Base-by-base conservation (phyloP, 345 rosid genomes). In the Trapa bicornis region DNA sequence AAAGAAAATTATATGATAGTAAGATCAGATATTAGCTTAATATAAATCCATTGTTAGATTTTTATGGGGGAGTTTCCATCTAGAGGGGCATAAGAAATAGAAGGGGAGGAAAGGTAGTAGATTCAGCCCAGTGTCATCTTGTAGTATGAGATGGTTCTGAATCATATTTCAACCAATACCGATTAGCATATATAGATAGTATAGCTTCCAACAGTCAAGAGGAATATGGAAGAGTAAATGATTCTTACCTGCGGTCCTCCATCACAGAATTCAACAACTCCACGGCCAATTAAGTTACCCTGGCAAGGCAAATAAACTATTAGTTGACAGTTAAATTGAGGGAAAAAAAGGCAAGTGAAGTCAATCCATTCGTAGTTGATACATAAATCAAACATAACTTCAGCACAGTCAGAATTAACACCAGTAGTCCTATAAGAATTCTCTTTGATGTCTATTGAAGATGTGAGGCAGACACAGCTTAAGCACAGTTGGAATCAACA, bases 241-340 rank as follows among this genome's bases (percentile, higher is more conserved):
- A 43, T 58, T 64, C 87, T 70, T 56, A 93, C 92, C n/a, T 80
- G 89, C 66, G 97, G 97, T 37, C 84, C 89, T 53, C 79, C 96
- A 2, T 88, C 86, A 58, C 99, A 94, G 69, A 86, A 86, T 85
- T 94, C 89, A 43, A 86, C 53, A 61, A 94, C 84, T 9, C 92
- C 99, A 58, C 92, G 87, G 35, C 83, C 99, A 47, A 94, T 92
- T 72, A 94, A 80, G 74, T 86, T 94, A 14, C 97, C 97, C 97
- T 93, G 90, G 73, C 8, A 1, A 65, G 47, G 11, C 37, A 29
- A 2, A 64, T 37, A 22, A 66, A 48, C 37, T 5, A 70, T 68
- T 50, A 12, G 48, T 29, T 47, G 56, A 47, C 6, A 54, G 10
- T 48, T n/a, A 2, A 66, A 66, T 13, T n/a, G 16, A 29, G 29